These are phyloP conservation scores for Bipolaris cookei DNA, from an alignment of 2,329 filamentous ascomycete genomes.

Conservation along the genomic window DNA sequence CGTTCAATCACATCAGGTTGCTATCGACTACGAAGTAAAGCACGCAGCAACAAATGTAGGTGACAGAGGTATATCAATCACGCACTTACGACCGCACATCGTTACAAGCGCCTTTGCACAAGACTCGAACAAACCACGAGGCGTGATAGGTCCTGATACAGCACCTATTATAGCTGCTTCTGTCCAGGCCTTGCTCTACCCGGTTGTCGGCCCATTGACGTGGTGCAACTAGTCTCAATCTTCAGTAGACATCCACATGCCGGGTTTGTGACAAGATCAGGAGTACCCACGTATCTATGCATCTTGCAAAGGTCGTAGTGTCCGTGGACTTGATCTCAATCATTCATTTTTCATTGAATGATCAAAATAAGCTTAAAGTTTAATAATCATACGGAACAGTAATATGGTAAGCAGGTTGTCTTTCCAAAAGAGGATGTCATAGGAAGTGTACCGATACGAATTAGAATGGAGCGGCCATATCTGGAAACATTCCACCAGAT, in stretches of 20 bases:
- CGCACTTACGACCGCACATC: constrained; percentile 20
- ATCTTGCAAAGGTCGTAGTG: constrained; percentile 11
- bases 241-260: constrained; percentile 21
- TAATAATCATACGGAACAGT: neutral
- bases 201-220: constrained; percentile 5
- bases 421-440: neutral
- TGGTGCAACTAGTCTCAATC: constrained; percentile 11
- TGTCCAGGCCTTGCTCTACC: constrained; percentile 5
- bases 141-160: constrained; percentile 2
- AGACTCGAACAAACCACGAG: constrained; percentile 5
- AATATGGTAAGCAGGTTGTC: neutral
- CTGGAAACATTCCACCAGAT: constrained; percentile 12
- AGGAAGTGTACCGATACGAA: neutral
- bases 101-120: constrained; percentile 20
- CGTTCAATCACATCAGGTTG: constrained; percentile 2
- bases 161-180: constrained; percentile 5
- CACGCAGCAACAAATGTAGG: neutral
- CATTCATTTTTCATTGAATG: neutral
- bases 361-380: neutral
- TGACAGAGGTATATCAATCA: constrained; percentile 17
- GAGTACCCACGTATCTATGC: constrained; percentile 25
- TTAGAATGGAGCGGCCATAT: neutral
- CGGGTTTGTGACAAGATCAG: constrained; percentile 23
- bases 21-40: neutral
- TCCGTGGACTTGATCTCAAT: neutral